Base-by-base conservation (phyloP, 2,329 filamentous ascomycete species). In the Septoria linicola region DNA sequence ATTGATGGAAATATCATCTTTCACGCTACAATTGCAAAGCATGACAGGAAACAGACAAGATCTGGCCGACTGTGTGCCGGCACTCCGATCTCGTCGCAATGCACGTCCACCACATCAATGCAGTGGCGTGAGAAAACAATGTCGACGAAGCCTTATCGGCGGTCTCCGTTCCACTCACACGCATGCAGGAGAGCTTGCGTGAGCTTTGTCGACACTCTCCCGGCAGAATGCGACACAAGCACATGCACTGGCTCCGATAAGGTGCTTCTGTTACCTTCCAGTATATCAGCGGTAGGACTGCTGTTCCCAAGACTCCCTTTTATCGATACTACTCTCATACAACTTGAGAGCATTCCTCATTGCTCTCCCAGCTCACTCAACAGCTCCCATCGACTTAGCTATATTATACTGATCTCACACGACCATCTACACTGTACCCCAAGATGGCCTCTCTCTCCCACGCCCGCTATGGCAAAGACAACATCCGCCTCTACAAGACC, bases 401-500 rank as follows among this genome's bases (percentile, higher is more conserved):
- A 25, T 23, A 14, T 27, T 27, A 6, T 23, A 31, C 14, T 19
- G 20, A 21, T 17, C 21, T 11, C 13, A 36, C 27, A 30, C 27
- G 27, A 30, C 27, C n/a, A n/a, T n/a, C n/a, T n/a, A 30, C 7
- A 30, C 27, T 7, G 5, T 16, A 6, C 34, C 13, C 36, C 62
- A 67, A 54, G 53, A 76, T 77, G 73, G 68, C 74, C 60, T 66
- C 74, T 53, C 73, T 78, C 59, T 72, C 67, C 61, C 73, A 74
- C 65, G 87, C 88, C 64, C 83, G 85, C 68, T 92, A 91, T 70
- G 88, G 88, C 76, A 92, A 99, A 83, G 93, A 97, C 82, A 97
- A 99, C 76, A 87, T 99, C 80, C 91, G 93, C 67, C 83, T 99
- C 65, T 95, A 87, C 83, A 99, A 99, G 74, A 90, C 96, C 66